A percentile compares a stretch with the other conserved stretches of the same genome.
Conservation (phyloP, 352 stramenopile species). For the Pythium volutum region DNA sequence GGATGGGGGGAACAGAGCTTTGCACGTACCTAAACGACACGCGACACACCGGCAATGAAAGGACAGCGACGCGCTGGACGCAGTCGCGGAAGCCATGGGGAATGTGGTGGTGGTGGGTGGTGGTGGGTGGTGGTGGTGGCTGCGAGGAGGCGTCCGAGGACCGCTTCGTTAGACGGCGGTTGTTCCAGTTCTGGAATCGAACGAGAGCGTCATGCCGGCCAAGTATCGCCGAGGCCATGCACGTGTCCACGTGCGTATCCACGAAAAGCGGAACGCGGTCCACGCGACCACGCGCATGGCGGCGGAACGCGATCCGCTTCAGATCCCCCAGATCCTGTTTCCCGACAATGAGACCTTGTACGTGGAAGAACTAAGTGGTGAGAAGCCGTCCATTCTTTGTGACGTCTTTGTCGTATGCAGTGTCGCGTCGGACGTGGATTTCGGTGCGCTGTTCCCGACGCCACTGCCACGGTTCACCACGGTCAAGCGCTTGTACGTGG, state of each 20-base stretch:
- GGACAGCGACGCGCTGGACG: neutral
- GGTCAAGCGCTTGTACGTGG: slow-evolving; percentile 26
- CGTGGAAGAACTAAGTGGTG: neutral
- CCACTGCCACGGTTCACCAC: slow-evolving; percentile 7
- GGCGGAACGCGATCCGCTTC: neutral
- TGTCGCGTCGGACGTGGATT: slow-evolving; percentile 24
- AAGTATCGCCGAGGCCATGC: neutral
- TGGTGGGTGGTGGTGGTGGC: too few species aligned
- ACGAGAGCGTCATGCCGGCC: neutral
- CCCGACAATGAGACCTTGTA: slow-evolving; percentile 26
- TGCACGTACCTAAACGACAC: slow-evolving; percentile 4
- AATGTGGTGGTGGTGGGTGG: neutral
- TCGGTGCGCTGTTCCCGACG: slow-evolving; percentile 19
- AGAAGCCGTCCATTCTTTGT: neutral
- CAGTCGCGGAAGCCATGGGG: neutral
- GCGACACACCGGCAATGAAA: neutral
- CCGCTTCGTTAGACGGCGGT: neutral
- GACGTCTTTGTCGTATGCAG: slow-evolving; percentile 3
- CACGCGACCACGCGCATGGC: neutral
- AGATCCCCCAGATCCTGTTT: slow-evolving; percentile 17
- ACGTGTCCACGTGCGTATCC: slow-evolving; percentile 5
- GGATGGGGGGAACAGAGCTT: neutral
- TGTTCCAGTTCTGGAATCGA: neutral
- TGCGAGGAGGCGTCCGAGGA: too few species aligned
- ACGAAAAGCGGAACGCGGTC: neutral